Conservation (phyloP, 345 rosid species). For the Eucalyptus caleyi region DNA sequence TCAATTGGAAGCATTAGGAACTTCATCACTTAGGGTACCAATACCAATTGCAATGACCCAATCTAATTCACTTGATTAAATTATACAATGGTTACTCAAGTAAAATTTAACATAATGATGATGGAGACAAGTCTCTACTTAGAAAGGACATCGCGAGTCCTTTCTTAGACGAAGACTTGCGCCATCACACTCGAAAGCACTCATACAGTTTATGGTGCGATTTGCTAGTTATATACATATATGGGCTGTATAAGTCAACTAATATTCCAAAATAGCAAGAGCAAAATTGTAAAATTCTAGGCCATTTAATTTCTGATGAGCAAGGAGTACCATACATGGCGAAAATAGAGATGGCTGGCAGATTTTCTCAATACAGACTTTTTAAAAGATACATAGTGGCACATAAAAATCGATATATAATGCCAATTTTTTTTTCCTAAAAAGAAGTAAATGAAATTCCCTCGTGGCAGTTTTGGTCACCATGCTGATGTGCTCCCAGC, state of each 20-base stretch:
- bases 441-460: not conserved
- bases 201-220: not conserved
- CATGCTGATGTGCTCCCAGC: not conserved
- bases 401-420: not conserved
- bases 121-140: not conserved
- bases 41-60: fast-evolving
- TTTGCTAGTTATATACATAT: not conserved
- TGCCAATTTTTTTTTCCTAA: not conserved
- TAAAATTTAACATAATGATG: fast-evolving
- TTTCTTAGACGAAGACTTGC: fast-evolving
- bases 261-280: not conserved
- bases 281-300: not conserved
- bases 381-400: not conserved
- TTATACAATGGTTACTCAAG: not conserved
- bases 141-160: not conserved
- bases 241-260: not conserved
- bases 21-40: not conserved
- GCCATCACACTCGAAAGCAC: not conserved
- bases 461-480: not conserved
- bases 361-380: not conserved
- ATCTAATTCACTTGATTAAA: not conserved
- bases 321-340: not conserved
- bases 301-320: not conserved
- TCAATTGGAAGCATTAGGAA: not conserved
- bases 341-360: not conserved